A percentile compares a stretch with the other conserved stretches of the same genome.
Conservation (phyloP, 2,329 filamentous ascomycete species). For the Hypoxylon sp. region DNA sequence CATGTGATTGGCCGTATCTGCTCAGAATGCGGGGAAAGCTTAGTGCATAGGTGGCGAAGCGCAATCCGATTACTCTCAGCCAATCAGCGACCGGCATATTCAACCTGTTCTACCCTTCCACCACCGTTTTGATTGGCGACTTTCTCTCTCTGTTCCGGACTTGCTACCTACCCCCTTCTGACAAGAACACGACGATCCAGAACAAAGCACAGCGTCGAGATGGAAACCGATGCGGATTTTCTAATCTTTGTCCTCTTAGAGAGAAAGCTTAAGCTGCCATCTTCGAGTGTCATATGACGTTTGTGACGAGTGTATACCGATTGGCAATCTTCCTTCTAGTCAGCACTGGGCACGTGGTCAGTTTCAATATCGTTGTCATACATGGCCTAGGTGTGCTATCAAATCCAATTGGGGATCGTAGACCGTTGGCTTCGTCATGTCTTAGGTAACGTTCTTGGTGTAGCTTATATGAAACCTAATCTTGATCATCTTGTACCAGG, state of each 20-base stretch:
- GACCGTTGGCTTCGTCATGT: background rate
- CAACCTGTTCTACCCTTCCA: slow-evolving; percentile 1
- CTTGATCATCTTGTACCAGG: background rate
- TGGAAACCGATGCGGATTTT: slow-evolving; percentile 1
- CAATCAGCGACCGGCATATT: slow-evolving; percentile 22
- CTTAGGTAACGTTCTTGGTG: background rate
- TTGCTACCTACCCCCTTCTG: slow-evolving; percentile 14
- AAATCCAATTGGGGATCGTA: background rate
- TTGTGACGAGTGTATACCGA: background rate
- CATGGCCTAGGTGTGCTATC: background rate
- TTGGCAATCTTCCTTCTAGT: slow-evolving; percentile 4
- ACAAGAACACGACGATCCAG: slow-evolving; percentile 25
- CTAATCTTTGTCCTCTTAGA: slow-evolving; percentile 12
- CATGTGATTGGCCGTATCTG: slow-evolving; percentile 23
- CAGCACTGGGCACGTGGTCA: slow-evolving; percentile 20
- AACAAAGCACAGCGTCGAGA: slow-evolving; percentile 24
- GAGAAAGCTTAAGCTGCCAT: background rate
- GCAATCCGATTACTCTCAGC: slow-evolving; percentile 10
- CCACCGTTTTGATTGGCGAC: slow-evolving; percentile 9
- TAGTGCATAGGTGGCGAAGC: slow-evolving; percentile 29
- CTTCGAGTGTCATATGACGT: slow-evolving; percentile 8
- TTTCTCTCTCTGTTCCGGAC: background rate
- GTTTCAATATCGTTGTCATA: background rate
- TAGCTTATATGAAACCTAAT: background rate
- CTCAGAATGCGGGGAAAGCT: slow-evolving; percentile 40